Evolutionary conservation across 2,329 filamentous ascomycete genomes (phyloP), one percentile per base, ranked within the genome.

Genomic region (Paramyrothecium sp.): DNA sequence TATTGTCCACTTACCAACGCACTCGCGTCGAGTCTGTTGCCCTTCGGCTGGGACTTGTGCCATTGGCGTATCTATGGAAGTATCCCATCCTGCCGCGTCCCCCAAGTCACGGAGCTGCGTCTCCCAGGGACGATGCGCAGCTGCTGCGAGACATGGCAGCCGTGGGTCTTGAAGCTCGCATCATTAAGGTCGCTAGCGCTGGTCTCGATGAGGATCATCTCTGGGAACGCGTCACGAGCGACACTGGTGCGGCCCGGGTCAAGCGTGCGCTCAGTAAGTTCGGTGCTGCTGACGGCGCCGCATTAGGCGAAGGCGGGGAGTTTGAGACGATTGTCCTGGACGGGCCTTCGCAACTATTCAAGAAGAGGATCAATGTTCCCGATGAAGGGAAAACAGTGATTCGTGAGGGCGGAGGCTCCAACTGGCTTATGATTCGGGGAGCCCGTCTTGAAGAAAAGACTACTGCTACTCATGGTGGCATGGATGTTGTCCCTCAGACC

Each of bases 11-110:
- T 3, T 99, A 99, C 74, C 95, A 99, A 75, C 89, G 95, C 56
- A 98, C 94, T 1, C 83, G 95, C n/a, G 89, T 99, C 53, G 95
- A 99, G 76, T 94, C 91, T 57, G 88, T 98, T 12, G 93, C 93
- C 12, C 70, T 88, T n/a, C 83, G 95, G 17, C 80, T 98, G n/a
- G 90, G 89, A 2, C 82, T 99, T 13, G 83, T 83, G 1, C 91
- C 95, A 16, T 79, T 99, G 26, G 89, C 92, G 7, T 98, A 89
- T 75, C 78, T 99, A 52, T 99, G 95, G 95, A 91, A 96, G 77
- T 97, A 90, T 74, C 91, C 92, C 2, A 75, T 83, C 51, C 80
- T 97, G 3, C 89, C 90, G 3, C 76, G 75, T 8, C 75, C 78
- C 2, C 5, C 13, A 16, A 44, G 61, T 63, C 78, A 2, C 38